Evolutionary conservation across 768 basidiomycete genomes (phyloP).

Genomic region (Lactifluus volemus): DNA sequence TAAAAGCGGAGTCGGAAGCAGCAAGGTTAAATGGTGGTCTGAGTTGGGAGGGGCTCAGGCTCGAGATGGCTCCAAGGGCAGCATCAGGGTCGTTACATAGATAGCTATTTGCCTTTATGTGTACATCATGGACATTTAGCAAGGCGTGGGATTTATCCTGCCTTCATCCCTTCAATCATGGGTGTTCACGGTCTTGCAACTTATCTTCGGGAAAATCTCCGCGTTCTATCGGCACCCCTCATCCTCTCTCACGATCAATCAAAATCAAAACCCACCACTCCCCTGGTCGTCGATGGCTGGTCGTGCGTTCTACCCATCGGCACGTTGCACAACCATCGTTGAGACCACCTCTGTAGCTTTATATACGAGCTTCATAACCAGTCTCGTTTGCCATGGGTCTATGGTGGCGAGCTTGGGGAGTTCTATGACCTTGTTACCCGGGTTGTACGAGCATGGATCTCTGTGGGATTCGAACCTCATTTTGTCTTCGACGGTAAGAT

Average conservation of each 20-base stretch:
- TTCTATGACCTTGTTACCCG: slow-evolving; percentile 41
- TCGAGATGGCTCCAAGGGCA: slow-evolving; percentile 4
- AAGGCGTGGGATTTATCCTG: not conserved
- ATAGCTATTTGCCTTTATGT: not conserved
- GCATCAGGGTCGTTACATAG: not conserved
- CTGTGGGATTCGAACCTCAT: slow-evolving; percentile 51
- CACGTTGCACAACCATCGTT: slow-evolving; percentile 4
- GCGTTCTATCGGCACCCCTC: slow-evolving; percentile 31
- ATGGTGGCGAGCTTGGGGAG: slow-evolving; percentile 69
- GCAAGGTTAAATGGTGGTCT: slow-evolving; percentile 10
- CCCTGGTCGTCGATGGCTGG: slow-evolving; percentile 76
- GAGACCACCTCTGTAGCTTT: slow-evolving; percentile 40
- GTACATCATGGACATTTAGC: not conserved
- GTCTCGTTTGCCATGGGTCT: slow-evolving; percentile 70
- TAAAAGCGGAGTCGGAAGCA: not conserved
- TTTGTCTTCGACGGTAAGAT: slow-evolving; percentile 80
- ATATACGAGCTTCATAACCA: slow-evolving; percentile 58
- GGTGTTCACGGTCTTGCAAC: slow-evolving; percentile 46
- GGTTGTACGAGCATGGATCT: slow-evolving; percentile 60
- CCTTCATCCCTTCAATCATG: slow-evolving; percentile 25
- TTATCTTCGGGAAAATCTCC: slow-evolving; percentile 40
- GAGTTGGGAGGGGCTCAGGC: slow-evolving; percentile 2
- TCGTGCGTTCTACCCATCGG: slow-evolving; percentile 50
- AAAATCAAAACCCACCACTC: slow-evolving; percentile 22
- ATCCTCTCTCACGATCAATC: slow-evolving; percentile 23